Evolutionary conservation across 768 basidiomycete genomes (phyloP).

Genomic region (Tylopilus felleus): DNA sequence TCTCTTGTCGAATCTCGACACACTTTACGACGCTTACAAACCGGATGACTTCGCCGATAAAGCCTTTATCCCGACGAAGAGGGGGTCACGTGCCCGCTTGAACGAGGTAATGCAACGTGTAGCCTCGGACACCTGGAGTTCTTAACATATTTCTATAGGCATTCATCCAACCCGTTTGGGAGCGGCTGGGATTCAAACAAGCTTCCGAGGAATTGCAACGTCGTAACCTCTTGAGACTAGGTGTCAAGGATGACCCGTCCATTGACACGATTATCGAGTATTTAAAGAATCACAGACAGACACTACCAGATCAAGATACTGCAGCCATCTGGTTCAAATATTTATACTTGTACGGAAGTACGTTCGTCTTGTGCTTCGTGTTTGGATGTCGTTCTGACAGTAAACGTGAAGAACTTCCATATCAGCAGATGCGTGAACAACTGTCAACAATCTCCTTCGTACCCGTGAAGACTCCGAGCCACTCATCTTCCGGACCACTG

Average conservation of each 20-base stretch:
- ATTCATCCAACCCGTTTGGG: constrained; percentile 9
- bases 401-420: constrained; percentile 4
- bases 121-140: background rate
- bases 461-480: background rate
- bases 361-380: background rate
- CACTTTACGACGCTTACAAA: constrained; percentile 11
- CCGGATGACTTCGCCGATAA: constrained; percentile 4
- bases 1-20: constrained; percentile 10
- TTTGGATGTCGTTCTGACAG: background rate
- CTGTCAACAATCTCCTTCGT: constrained; percentile 12
- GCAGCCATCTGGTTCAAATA: constrained; percentile 9
- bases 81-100: background rate
- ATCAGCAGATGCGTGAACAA: constrained; percentile 1
- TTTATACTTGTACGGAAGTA: constrained; percentile 7
- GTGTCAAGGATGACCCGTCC: constrained; percentile 8
- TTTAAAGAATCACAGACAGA: background rate
- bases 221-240: constrained; percentile 12
- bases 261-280: background rate
- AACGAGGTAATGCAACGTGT: constrained; percentile 9
- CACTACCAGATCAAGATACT: background rate
- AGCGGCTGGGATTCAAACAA: constrained; percentile 7
- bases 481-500: background rate
- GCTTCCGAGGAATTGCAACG: background rate
- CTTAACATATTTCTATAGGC: constrained; percentile 5
- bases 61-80: constrained; percentile 16